phyloP scores from a whole-genome alignment of 2,329 filamentous ascomycete genomes.

The Plectosphaerella plurivora region DNA sequence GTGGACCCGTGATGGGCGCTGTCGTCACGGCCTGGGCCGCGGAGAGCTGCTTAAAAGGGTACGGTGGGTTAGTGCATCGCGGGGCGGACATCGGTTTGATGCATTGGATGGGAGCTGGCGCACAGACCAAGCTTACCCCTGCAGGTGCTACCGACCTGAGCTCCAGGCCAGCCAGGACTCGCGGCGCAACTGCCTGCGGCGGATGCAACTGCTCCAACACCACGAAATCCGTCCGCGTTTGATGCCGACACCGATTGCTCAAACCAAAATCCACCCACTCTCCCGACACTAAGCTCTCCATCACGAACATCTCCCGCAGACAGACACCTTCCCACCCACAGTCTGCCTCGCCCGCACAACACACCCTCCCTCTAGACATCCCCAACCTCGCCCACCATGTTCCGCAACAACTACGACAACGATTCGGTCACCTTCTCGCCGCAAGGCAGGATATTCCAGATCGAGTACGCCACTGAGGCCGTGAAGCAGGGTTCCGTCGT shows the following conservation, averaged over 20 bases:
- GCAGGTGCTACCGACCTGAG: too few relatives aligned
- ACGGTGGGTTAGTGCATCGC: too few relatives aligned
- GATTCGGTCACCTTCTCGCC: constrained; percentile 99
- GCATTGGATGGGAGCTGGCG: too few relatives aligned
- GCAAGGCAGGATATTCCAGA: constrained; percentile 98
- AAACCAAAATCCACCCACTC: constrained; percentile 2
- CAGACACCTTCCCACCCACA: background rate
- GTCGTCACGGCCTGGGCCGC: too few relatives aligned
- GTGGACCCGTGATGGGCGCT: too few relatives aligned
- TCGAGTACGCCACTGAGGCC: constrained; percentile 97
- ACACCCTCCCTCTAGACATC: background rate
- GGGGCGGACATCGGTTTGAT: too few relatives aligned
- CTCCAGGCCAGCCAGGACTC: too few relatives aligned
- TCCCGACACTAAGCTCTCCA: constrained; percentile 9
- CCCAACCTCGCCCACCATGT: constrained; percentile 61
- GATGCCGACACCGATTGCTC: background rate
- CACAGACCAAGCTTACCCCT: too few relatives aligned
- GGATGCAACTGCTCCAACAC: too few relatives aligned
- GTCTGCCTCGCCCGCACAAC: background rate
- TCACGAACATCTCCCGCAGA: background rate
- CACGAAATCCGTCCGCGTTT: too few relatives aligned
- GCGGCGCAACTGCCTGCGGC: too few relatives aligned
- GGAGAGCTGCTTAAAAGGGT: too few relatives aligned
- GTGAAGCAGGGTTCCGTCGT: constrained; percentile 99
- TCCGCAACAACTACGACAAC: constrained; percentile 99